A percentile compares a stretch with the other conserved stretches of the same genome.
These are phyloP conservation scores for Penicillium sp. DNA, from an alignment of 2,329 filamentous ascomycete genomes.

Conservation along the genomic window DNA sequence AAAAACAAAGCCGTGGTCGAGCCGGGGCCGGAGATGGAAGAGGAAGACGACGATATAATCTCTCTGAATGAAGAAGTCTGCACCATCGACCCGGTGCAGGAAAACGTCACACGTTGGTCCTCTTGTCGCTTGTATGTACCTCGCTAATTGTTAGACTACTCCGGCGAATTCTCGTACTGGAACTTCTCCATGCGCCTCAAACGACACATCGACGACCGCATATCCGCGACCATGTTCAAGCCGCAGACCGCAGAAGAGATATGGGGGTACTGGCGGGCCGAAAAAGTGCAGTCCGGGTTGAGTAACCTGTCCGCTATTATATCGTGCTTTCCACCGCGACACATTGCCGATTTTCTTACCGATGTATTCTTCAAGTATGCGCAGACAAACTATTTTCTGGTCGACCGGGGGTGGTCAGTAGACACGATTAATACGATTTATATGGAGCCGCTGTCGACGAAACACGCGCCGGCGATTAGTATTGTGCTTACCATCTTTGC, in stretches of 20 bases:
- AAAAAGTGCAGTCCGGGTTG: conserved; percentile 37
- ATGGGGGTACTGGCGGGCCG: conserved; percentile 39
- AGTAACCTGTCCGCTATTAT: conserved; percentile 33
- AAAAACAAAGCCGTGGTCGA: conserved; percentile 42
- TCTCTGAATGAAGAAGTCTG: conserved; percentile 38
- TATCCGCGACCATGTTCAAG: conserved; percentile 30
- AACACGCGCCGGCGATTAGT: conserved; percentile 37
- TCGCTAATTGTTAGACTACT: conserved; percentile 36
- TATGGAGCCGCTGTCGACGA: conserved; percentile 30
- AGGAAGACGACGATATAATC: conserved; percentile 33
- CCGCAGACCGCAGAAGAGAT: conserved; percentile 31
- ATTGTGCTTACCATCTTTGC: conserved; percentile 40
- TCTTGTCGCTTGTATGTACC: too few species aligned
- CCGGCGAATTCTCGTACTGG: conserved; percentile 42
- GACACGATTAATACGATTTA: conserved; percentile 37
- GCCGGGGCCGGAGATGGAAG: conserved; percentile 25
- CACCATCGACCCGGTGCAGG: conserved; percentile 34
- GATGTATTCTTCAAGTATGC: conserved; percentile 44
- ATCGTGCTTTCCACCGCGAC: conserved; percentile 38
- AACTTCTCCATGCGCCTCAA: conserved; percentile 42
- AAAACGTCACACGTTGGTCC: conserved; percentile 39
- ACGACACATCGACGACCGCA: conserved; percentile 40
- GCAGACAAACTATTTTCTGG: conserved; percentile 41
- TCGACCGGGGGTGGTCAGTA: conserved; percentile 38
- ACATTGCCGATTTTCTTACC: conserved; percentile 41